Evolutionary conservation across 257 asterid species (phyloP).

Genomic region (Salvia miltiorrhiza): DNA sequence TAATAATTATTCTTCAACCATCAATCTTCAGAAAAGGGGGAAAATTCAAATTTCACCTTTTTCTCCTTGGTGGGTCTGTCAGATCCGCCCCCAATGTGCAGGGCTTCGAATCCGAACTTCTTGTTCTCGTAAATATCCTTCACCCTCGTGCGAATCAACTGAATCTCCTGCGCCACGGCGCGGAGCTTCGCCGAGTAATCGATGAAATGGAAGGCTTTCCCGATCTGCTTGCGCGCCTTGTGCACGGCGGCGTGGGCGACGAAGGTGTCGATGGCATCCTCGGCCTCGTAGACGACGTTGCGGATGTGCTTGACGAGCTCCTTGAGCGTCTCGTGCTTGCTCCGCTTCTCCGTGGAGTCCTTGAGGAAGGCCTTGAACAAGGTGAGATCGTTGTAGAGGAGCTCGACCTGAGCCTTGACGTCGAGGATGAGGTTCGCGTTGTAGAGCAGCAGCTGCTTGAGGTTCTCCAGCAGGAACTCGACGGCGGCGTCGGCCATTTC

Average conservation of each 20-base stretch:
- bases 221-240: conserved; percentile 31
- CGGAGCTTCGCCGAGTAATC: conserved; percentile 44
- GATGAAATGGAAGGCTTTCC: conserved; percentile 27
- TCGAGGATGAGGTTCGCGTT: conserved; percentile 37
- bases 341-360: conserved; percentile 37
- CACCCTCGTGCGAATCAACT: conserved; percentile 30
- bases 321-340: conserved; percentile 31
- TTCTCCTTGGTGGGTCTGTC: conserved; percentile 24
- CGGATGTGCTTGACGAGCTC: conserved; percentile 46
- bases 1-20: no score
- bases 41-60: conserved; percentile 41
- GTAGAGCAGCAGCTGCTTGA: conserved; percentile 50
- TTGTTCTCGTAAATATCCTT: conserved; percentile 40
- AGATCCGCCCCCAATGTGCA: conserved; percentile 24
- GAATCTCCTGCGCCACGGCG: conserved; percentile 27
- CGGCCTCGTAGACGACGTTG: conserved; percentile 48
- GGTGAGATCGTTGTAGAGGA: conserved; percentile 38
- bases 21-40: neutral
- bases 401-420: conserved; percentile 33
- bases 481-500: conserved; percentile 57
- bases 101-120: conserved; percentile 42
- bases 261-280: conserved; percentile 49
- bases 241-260: conserved; percentile 49
- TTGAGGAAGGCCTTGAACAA: conserved; percentile 44
- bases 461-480: conserved; percentile 46